Conservation (phyloP, 108 stramenopile genomes). For the Cylindrotheca fusiformis region DNA sequence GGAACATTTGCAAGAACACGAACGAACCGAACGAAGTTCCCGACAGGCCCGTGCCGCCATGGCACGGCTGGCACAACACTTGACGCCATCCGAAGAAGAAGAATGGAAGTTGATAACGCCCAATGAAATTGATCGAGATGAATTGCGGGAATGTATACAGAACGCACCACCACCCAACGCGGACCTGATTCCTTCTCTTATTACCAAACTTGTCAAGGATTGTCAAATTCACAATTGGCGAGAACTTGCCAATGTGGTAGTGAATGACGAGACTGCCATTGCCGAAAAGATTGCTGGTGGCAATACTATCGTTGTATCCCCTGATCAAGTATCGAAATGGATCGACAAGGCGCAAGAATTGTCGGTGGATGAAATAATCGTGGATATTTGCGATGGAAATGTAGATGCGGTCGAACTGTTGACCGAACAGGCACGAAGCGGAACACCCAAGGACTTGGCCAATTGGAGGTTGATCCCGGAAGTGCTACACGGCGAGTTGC, state of each 20-base stretch:
- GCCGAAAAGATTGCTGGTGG: conserved; percentile 3
- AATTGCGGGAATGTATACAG: conserved; percentile 67
- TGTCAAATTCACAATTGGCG: conserved; percentile 67
- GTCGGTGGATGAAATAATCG: conserved; percentile 79
- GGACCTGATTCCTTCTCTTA: conserved; percentile 1
- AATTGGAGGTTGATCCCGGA: conserved; percentile 49
- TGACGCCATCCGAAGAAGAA: conserved; percentile 3
- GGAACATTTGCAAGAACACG: conserved; percentile 49
- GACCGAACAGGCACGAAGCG: conserved; percentile 45
- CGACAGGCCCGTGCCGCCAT: conserved; percentile 48
- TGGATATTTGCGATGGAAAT: conserved; percentile 77
- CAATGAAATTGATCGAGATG: conserved; percentile 64
- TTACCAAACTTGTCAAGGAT: conserved; percentile 23
- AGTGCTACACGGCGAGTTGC: conserved; percentile 13
- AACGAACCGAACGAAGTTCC: conserved; percentile 25
- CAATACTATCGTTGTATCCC: conserved; percentile 1
- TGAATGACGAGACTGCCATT: conserved; percentile 10
- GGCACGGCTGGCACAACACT: conserved; percentile 4
- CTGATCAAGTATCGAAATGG: conserved; percentile 48
- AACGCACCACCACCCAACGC: neutral
- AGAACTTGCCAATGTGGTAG: conserved; percentile 59
- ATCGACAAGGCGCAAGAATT: conserved; percentile 63
- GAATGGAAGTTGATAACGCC: conserved; percentile 67
- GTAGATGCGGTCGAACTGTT: conserved; percentile 56
- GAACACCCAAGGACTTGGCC: conserved; percentile 72